Base-by-base conservation (phyloP, 129 eudicot species). In the Ambrosia trifida region DNA sequence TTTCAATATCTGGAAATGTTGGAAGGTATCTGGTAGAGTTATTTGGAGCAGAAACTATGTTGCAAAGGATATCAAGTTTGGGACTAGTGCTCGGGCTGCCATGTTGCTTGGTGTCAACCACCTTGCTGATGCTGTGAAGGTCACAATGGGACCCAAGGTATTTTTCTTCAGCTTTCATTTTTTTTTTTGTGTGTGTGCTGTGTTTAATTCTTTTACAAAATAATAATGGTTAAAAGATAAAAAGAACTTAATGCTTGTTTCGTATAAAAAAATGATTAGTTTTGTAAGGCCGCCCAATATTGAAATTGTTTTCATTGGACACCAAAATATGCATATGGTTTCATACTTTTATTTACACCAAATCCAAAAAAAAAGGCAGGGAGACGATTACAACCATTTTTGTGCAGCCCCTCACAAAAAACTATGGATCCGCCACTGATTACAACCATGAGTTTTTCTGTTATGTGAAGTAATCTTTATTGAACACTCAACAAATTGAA, bases 131-230 rank as follows among this genome's bases (percentile, higher is more conserved):
- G 95, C 96, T 64, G 98, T 93, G 2, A 93, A 93, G 71, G 96
- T 93, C 83, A 93, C 98, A 19, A 93, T 93, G 98, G 98, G 98
- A 68, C 98, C 98, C 11, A 87, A 93, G 95, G 98, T 93, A 80
- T 51, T 24, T 59, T 5, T 31, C 5, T 50, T 58, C 43, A 30
- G 19, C 8, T 30, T 40, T 52, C 30, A 6, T 18, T 13, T 69
- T 28, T 16, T 51, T 13, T 17, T 50, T 3, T 14, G 56, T 52
- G 9, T 14, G 56, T 52, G 30, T 18, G 28, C 28, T 52, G 4
- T 52, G 59, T 52, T 18, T 17, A 13, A 52, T 18, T 28, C 3
- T 52, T 52, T 52, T 52, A 52, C 8, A 6, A 52, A 52, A 50
- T 50, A n/a, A 50, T 5, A 50, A 50, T 4, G 16, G 5, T 12